Evolutionary conservation across 164 flowering plant species (phyloP).

Genomic region (Buxus sempervirens): DNA sequence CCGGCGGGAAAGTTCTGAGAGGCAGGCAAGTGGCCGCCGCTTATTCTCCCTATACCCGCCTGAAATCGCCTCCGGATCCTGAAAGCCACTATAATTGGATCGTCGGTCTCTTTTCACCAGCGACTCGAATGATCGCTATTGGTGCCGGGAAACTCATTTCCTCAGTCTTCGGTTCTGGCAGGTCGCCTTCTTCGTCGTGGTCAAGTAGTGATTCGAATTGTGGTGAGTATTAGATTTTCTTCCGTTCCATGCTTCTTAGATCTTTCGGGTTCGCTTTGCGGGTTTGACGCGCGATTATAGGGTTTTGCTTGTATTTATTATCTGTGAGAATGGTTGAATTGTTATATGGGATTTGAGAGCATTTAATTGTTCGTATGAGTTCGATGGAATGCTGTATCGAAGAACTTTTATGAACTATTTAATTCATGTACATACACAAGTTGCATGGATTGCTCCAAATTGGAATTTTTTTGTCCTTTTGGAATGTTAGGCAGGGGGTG

Average conservation of each 20-base stretch:
- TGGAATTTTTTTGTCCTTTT: too few relatives aligned
- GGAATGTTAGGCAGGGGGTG: too few relatives aligned
- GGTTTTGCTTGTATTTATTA: not conserved
- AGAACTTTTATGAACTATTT: too few relatives aligned
- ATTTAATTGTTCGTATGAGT: not conserved
- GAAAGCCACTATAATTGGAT: constrained; percentile 41
- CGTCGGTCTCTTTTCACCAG: constrained; percentile 28
- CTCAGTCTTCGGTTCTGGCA: constrained; percentile 9
- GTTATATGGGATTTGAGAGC: not conserved
- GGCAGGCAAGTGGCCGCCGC: constrained; percentile 22
- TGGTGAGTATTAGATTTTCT: not conserved
- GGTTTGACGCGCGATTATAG: not conserved
- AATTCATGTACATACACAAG: too few relatives aligned
- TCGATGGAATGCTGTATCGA: not conserved
- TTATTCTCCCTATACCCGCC: constrained; percentile 46
- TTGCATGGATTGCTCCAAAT: too few relatives aligned
- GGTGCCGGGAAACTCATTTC: constrained; percentile 57
- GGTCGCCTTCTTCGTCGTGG: not conserved
- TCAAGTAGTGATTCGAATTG: not conserved
- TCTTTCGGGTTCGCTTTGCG: not conserved
- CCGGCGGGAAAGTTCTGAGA: constrained; percentile 55
- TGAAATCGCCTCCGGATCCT: constrained; percentile 9
- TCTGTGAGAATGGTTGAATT: not conserved
- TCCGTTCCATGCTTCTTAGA: not conserved
- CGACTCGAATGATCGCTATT: constrained; percentile 34